Base-by-base conservation (phyloP, 164 flowering plant genomes). In the Brasenia schreberi region DNA sequence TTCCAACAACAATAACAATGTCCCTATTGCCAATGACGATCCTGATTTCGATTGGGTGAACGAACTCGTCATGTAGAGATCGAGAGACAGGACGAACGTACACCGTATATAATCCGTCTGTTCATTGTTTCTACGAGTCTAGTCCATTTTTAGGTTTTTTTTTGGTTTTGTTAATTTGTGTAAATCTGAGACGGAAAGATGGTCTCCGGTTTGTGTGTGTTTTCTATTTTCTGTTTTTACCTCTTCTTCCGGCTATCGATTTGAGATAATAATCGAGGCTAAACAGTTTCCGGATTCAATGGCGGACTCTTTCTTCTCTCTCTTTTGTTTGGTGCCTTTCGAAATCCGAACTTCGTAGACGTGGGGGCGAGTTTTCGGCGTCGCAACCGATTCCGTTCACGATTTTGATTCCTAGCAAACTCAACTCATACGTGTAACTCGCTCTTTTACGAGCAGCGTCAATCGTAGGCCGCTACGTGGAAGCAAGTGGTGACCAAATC, bases 1-100 rank as follows among this genome's bases (percentile, higher is more conserved):
- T 27, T 10, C 10, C 63, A 61, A 44, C 11, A 60, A 64, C 43
- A 43, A 7, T 11, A 12, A 45, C 6, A 43, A 65, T 18, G 7
- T n/a, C 19, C 45, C 10, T 7, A 39, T 19, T 7, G 39, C 23
- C 58, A 45, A 1, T 7, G 17, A 12, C 17, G 52, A 42, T 59
- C 72, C 72, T 12, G 67, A 69, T 60, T 10, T 69, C 53, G 72
- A 64, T 17, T 69, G 72, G 72, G 72, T 69, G 64, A 60, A 69
- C 6, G 72, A 64, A 59, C 64, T 69, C 19, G 12, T 69, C 59
- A 69, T 69, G 72, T 69, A 65, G 63, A 56, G 18, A 45, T 4
- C 18, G 10, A 17, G 70, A 16, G 10, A 18, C 27, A n/a, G 53
- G 18, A 1, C 7, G 33, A n/a, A 9, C 12, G 45, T 16, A 33